A percentile compares a stretch with the other conserved stretches of the same genome.
These are phyloP conservation scores for Talaromyces wortmannii DNA, from an alignment of 495 filamentous ascomycete genomes.

Conservation along the genomic window DNA sequence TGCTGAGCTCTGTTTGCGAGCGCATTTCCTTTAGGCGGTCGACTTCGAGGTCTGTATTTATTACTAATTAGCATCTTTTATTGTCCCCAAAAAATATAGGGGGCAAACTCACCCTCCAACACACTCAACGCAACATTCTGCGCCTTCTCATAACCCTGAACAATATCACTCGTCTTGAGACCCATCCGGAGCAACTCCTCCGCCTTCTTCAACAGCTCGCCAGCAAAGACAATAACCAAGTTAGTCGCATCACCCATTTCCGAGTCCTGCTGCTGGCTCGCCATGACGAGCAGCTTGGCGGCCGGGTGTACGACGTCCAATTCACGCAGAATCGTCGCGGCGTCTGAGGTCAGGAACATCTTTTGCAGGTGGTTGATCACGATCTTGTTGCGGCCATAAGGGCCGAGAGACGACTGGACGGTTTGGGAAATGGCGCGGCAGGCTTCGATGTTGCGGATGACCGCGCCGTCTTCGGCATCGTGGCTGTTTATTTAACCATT, in stretches of 20 bases:
- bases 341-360: conserved; percentile 98
- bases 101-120: conserved; percentile 57
- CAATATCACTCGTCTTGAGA: conserved; percentile 93
- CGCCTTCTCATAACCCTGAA: conserved; percentile 91
- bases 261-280: conserved; percentile 94
- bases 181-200: conserved; percentile 94
- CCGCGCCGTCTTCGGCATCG: conserved; percentile 97
- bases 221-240: conserved; percentile 91
- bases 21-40: conserved; percentile 84
- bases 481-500: conserved; percentile 50
- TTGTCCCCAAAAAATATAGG: neutral
- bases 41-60: conserved; percentile 64
- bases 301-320: conserved; percentile 98
- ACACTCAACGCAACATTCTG: conserved; percentile 77
- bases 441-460: conserved; percentile 97
- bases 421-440: conserved; percentile 93
- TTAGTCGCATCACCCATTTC: conserved; percentile 99
- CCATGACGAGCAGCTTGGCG: conserved; percentile 98
- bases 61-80: conserved; percentile 1
- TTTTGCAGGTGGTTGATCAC: conserved; percentile 99
- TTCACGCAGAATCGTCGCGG: conserved; percentile 93
- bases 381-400: conserved; percentile 98
- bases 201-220: conserved; percentile 94
- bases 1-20: conserved; percentile 74
- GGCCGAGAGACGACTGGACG: conserved; percentile 93